phyloP scores from a whole-genome alignment of 2,329 filamentous ascomycete genomes.

The Gaeumannomyces tritici region DNA sequence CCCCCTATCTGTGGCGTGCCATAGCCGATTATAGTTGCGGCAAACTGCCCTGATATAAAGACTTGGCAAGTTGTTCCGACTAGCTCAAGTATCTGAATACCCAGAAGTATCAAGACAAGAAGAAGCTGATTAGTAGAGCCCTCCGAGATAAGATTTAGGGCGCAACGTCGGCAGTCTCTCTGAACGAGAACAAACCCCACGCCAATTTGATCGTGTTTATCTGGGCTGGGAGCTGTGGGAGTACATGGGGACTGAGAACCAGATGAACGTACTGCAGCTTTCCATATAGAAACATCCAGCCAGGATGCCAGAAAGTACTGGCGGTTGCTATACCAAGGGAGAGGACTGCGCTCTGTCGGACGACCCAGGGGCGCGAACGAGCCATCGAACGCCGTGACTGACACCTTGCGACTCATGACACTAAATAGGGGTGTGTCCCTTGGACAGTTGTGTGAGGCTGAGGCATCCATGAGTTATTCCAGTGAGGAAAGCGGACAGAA shows the following conservation, averaged over 20 bases:
- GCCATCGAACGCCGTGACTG: not conserved
- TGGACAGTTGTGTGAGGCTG: not conserved
- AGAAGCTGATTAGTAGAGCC: no score
- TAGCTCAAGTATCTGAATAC: not conserved
- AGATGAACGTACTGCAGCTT: not conserved
- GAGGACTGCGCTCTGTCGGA: not conserved
- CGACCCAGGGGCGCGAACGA: not conserved
- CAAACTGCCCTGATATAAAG: not conserved
- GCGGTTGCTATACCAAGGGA: not conserved
- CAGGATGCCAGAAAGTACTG: not conserved
- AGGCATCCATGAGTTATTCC: not conserved
- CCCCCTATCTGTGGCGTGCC: not conserved
- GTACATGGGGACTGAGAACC: no score
- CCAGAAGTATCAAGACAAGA: not conserved
- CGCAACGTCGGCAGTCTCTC: no score
- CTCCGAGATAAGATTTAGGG: no score
- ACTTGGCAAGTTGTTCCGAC: not conserved
- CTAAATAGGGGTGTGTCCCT: not conserved
- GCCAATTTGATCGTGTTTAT: no score
- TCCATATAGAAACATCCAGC: not conserved
- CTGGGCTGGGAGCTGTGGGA: no score
- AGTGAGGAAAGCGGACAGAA: no score
- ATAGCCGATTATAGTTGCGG: not conserved
- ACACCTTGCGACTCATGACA: not conserved
- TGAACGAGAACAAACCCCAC: no score